Evolutionary conservation across 139 green algal genomes (phyloP).

Genomic region (Chlamydomonas applanata): DNA sequence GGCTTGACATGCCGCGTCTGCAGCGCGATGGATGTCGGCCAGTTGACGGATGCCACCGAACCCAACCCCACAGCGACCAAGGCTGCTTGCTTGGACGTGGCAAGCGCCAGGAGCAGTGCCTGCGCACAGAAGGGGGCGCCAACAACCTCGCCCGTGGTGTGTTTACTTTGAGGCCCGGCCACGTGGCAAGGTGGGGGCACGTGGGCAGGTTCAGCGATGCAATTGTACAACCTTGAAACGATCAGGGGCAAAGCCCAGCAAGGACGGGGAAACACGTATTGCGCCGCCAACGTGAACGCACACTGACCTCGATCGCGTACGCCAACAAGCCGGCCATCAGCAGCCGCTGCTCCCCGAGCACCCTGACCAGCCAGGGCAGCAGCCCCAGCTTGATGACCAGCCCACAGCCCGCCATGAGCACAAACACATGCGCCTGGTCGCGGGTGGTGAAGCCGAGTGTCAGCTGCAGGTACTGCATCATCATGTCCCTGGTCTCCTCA

Average conservation of each 20-base stretch:
- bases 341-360: conserved; percentile 54
- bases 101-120: conserved; percentile 43
- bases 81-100: conserved; percentile 22
- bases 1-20: conserved; percentile 52
- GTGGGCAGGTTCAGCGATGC: neutral
- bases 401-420: conserved; percentile 53
- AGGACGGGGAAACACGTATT: no score
- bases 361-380: conserved; percentile 51
- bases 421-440: conserved; percentile 63
- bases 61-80: conserved; percentile 40
- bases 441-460: conserved; percentile 63
- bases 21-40: conserved; percentile 61
- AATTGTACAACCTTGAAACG: neutral
- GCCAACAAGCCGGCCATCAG: conserved; percentile 40
- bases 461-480: conserved; percentile 83
- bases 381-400: conserved; percentile 69
- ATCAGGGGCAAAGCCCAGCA: no score
- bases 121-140: conserved; percentile 8
- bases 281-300: no score
- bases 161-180: neutral
- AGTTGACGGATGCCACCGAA: conserved; percentile 47
- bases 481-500: conserved; percentile 53
- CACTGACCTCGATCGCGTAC: neutral
- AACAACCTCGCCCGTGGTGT: neutral
- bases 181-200: neutral